Conservation (phyloP, 2,329 filamentous ascomycete genomes). For the Alternaria sp. region DNA sequence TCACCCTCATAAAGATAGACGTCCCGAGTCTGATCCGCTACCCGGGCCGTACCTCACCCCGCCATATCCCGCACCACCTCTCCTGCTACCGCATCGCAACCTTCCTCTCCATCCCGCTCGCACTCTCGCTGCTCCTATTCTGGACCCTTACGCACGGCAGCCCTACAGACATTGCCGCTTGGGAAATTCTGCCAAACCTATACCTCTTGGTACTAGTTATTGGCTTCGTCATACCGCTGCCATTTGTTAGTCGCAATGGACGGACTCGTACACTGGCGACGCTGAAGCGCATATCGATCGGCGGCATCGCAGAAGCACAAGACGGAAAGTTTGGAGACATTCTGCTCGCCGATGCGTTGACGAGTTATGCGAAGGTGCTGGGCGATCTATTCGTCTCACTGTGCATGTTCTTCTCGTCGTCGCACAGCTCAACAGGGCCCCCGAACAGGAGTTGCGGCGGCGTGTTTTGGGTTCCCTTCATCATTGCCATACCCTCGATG, state of each 20-base stretch:
- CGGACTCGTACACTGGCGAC: slow-evolving; percentile 77
- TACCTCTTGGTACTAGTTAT: slow-evolving; percentile 77
- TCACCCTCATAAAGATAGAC: slow-evolving; percentile 81
- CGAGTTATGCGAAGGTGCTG: slow-evolving; percentile 90
- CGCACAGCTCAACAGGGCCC: slow-evolving; percentile 75
- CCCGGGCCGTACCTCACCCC: slow-evolving; percentile 72
- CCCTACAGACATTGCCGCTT: slow-evolving; percentile 71
- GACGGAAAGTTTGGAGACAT: slow-evolving; percentile 97
- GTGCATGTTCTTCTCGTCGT: slow-evolving; percentile 85
- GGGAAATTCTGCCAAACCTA: slow-evolving; percentile 85
- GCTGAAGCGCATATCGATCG: slow-evolving; percentile 78
- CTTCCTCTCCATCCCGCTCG: slow-evolving; percentile 74
- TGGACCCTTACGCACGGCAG: slow-evolving; percentile 80
- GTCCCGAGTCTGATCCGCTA: slow-evolving; percentile 87
- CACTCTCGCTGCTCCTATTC: slow-evolving; percentile 76
- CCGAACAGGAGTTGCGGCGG: slow-evolving; percentile 86
- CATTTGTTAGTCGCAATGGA: slow-evolving; percentile 71
- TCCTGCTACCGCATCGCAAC: slow-evolving; percentile 87
- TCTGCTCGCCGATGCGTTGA: slow-evolving; percentile 89
- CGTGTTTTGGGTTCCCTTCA: slow-evolving; percentile 77
- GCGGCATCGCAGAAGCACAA: slow-evolving; percentile 82
- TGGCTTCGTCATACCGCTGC: slow-evolving; percentile 75
- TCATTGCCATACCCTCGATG: slow-evolving; percentile 80
- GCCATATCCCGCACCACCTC: slow-evolving; percentile 75
- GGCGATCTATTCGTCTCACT: slow-evolving; percentile 86